A percentile compares a stretch with the other conserved stretches of the same genome.
phyloP scores from a whole-genome alignment of 768 basidiomycete species.

The Boletellus emodensis region DNA sequence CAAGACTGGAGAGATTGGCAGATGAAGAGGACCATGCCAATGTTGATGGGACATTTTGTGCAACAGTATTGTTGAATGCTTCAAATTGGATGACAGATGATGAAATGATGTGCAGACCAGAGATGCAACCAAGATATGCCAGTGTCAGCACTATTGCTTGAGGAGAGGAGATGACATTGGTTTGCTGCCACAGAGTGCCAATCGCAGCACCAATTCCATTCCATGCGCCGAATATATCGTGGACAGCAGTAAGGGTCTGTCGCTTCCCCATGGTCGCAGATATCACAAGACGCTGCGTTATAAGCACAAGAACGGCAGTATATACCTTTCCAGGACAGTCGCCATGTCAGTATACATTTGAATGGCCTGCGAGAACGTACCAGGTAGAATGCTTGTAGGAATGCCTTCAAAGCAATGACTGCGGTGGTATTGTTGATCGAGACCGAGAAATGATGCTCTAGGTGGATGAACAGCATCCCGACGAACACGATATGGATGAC shows the following conservation, averaged over 20 bases:
- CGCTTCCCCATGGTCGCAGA: not conserved
- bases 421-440: not conserved
- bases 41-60: not conserved
- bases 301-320: conserved; percentile 11
- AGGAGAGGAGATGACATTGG: conserved; percentile 6
- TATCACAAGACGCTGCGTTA: conserved; percentile 13
- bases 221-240: conserved; percentile 21
- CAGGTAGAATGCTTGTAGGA: conserved; percentile 4
- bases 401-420: not conserved
- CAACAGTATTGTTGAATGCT: conserved; percentile 8
- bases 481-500: not conserved
- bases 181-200: conserved; percentile 18
- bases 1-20: not conserved
- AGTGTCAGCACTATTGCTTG: not conserved
- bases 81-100: conserved; percentile 20
- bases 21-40: not conserved
- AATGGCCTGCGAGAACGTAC: not conserved
- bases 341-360: not conserved
- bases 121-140: conserved; percentile 15
- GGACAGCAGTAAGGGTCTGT: conserved; percentile 17
- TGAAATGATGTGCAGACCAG: conserved; percentile 21
- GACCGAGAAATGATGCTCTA: conserved; percentile 1
- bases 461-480: not conserved
- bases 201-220: conserved; percentile 22
- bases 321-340: conserved; percentile 10